Evolutionary conservation across 805 yeast species (phyloP), one percentile per base, ranked within the genome.

Genomic region (Kregervanrija delftensis): DNA sequence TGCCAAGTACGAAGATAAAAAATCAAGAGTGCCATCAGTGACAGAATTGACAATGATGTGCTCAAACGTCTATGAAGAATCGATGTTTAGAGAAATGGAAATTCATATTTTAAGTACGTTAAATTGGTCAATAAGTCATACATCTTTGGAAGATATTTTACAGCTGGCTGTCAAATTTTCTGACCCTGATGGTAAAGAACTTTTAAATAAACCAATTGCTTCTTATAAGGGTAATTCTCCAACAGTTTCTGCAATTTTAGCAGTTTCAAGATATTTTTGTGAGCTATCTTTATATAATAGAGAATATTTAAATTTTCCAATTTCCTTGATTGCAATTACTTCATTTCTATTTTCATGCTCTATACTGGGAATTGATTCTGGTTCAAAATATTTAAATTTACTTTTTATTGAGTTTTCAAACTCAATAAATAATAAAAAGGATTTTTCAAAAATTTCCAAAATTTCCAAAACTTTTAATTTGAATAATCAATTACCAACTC

Each of bases 1-100:
- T 2, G 82, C 96, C 22, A 91, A 91, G 56, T 77, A 76, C 57
- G 83, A 77, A 56, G 83, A 77, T 54, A 77, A 77, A 55, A 77
- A 77, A 58, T 67, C 71, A 40, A 64, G 82, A 44, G 79, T 77
- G 4, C 83, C 83, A 17, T 74, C 79, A 3, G 63, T 77, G 41
- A 65, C 70, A 40, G 83, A 77, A 53, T 62, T 77, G 49, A 64
- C 74, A 10, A 60, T 71, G 45, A 76, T 77, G 81, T 77, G 81
- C 51, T 68, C 81, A 39, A 73, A 71, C 53, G 80, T 79, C 13
- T 77, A 76, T 53, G 82, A 77, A 35, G 67, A 64, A 44, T 53
- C 61, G 31, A 67, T 69, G 71, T 71, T 71, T 54, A 63, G 61
- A 48, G 73, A 71, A 50, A 71, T 71, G 76, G 76, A 71, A 53